Percentiles rank a stretch among this genome's conserved stretches.
These are phyloP conservation scores for Sporormia fimetaria DNA, from an alignment of 495 filamentous ascomycete species.

Conservation along the genomic window DNA sequence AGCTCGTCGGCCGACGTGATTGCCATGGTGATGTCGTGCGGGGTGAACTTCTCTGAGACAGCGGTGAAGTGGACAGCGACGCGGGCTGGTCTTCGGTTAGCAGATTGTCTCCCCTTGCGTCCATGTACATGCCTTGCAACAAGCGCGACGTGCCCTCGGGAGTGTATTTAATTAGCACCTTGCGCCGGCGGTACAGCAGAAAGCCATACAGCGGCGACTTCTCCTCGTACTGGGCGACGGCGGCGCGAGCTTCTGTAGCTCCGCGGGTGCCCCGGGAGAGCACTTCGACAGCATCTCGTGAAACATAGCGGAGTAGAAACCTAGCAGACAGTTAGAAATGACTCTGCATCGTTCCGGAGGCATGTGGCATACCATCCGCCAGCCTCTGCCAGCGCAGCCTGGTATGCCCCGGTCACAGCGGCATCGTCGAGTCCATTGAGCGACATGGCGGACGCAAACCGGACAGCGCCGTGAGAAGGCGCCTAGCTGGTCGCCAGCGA, in stretches of 20 bases:
- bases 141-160: constrained; percentile 83
- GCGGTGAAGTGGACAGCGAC: constrained; percentile 89
- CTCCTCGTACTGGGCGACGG: constrained; percentile 68
- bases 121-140: constrained; percentile 59
- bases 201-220: constrained; percentile 85
- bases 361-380: constrained; percentile 77
- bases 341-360: not conserved
- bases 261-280: constrained; percentile 69
- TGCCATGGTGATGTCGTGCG: constrained; percentile 71
- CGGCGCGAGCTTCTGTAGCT: constrained; percentile 68
- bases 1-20: constrained; percentile 65
- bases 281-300: constrained; percentile 78
- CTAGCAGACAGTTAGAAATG: constrained; percentile 36
- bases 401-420: constrained; percentile 73
- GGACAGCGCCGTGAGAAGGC: no score
- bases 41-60: constrained; percentile 72
- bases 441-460: constrained; percentile 53
- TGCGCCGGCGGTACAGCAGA: constrained; percentile 76
- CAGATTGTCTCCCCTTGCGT: not conserved
- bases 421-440: constrained; percentile 89
- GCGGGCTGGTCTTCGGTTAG: constrained; percentile 48
- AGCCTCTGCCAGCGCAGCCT: constrained; percentile 63
- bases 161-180: constrained; percentile 82
- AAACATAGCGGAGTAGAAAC: constrained; percentile 87
- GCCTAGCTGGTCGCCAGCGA: no score